Base-by-base conservation (phyloP, 208 protist genomes). In the Leishmania mexicana region DNA sequence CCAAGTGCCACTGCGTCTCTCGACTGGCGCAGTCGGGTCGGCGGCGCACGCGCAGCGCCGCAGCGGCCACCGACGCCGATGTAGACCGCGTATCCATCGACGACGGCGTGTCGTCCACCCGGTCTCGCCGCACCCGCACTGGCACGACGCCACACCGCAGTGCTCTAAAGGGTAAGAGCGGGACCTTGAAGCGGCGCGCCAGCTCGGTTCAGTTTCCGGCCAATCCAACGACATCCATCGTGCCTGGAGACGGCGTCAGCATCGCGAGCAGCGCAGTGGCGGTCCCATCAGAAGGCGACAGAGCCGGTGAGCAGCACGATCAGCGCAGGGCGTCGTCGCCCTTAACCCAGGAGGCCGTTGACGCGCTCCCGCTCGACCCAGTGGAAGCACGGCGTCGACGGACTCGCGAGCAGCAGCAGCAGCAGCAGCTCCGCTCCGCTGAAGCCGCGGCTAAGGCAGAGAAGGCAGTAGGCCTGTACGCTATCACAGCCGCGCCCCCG, bases 21-120 rank as follows among this genome's bases (percentile, higher is more conserved):
- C 91, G 94, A 1, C 89, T 97, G 31, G 91, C 94, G 38, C 94
- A 97, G 87, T 88, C 88, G 0, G 94, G 94, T 17, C 86, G 85
- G 65, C 89, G 89, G 54, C 90, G 90, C 49, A 81, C 76, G 57
- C 78, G 78, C 67, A 89, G 74, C 84, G 84, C 54, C 79, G 78
- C 70, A 77, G 84, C 71, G 73, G 77, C 54, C 62, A 77, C 24
- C 42, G 58, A 31, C 42, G 31, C 45, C 42, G 70, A 31, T 67
- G 71, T 31, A 38, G 51, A 42, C 31, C 90, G 94, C 31, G 88
- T 95, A 31, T 49, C 75, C 5, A 89, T 97, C 47, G 94, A 95
- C 78, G 94, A 97, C 67, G 94, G 94, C 31, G 91, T 97, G 10
- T 92, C 89, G 17, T 95, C 91, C 21, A 85, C 88, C 1, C 84